Percentiles rank a stretch among this genome's conserved stretches.
Evolutionary conservation across 2,329 filamentous ascomycete genomes (phyloP).

Genomic region (Coniochaeta prunicola): DNA sequence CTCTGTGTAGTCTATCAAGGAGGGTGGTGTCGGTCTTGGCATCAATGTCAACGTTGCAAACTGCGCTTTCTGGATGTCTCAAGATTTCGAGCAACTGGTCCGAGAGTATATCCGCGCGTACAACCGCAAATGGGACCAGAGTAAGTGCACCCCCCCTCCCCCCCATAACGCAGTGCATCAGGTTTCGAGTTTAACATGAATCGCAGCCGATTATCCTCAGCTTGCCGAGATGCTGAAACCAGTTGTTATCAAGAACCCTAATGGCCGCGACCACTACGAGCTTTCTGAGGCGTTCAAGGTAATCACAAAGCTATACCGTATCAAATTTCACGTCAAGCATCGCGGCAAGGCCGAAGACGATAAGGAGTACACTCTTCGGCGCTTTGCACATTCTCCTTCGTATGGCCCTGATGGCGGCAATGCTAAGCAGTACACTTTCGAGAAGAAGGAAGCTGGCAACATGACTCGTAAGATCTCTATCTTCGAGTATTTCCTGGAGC

Average conservation of each 20-base stretch:
- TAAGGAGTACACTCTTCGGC: slow-evolving; percentile 45
- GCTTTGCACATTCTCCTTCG: slow-evolving; percentile 38
- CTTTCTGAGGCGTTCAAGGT: slow-evolving; percentile 46
- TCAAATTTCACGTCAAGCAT: slow-evolving; percentile 51
- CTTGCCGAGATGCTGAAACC: slow-evolving; percentile 28
- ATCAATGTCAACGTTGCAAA: slow-evolving; percentile 92
- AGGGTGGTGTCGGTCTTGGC: slow-evolving; percentile 54
- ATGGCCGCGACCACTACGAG: slow-evolving; percentile 12
- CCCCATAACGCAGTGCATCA: background rate
- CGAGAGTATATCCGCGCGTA: slow-evolving; percentile 16
- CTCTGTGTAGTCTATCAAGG: slow-evolving; percentile 26
- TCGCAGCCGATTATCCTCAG: slow-evolving; percentile 12
- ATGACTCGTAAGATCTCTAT: slow-evolving; percentile 33
- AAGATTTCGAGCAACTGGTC: slow-evolving; percentile 30
- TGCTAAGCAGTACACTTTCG: slow-evolving; percentile 49
- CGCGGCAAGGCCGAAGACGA: slow-evolving; percentile 34
- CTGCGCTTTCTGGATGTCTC: slow-evolving; percentile 70
- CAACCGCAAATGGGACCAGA: slow-evolving; percentile 15
- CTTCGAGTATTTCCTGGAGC: slow-evolving; percentile 46
- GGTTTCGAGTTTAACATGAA: background rate
- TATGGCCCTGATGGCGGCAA: slow-evolving; percentile 38
- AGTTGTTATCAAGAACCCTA: slow-evolving; percentile 12
- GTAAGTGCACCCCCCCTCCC: slow-evolving; percentile 17
- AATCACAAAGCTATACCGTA: slow-evolving; percentile 44
- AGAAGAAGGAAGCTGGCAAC: slow-evolving; percentile 34